These are phyloP conservation scores for Cytospora piceicola DNA, from an alignment of 2,329 filamentous ascomycete genomes.

Conservation along the genomic window DNA sequence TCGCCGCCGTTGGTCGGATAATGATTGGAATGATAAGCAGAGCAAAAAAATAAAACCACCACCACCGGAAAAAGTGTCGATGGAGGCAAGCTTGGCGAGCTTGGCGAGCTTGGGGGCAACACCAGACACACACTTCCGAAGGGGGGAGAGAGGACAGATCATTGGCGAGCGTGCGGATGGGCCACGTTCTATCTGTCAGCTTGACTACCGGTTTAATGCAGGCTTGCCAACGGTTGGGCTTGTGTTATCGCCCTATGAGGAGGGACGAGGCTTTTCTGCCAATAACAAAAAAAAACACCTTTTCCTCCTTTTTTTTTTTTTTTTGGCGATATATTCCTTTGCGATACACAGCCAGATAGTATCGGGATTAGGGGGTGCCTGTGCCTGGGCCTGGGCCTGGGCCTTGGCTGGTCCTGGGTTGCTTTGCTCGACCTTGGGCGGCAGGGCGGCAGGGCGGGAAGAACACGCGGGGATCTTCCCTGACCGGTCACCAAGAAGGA, in stretches of 20 bases:
- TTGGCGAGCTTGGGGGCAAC: no score
- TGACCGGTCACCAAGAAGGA: conserved; percentile 6
- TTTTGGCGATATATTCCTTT: no score
- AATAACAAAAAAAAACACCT: no score
- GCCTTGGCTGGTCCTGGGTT: no score
- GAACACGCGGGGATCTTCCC: neutral
- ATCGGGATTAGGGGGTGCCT: conserved; percentile 6
- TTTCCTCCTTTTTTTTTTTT: no score
- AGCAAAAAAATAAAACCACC: no score
- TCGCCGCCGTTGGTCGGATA: no score
- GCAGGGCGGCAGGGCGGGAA: no score
- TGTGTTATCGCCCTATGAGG: conserved; percentile 18
- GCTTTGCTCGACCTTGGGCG: conserved; percentile 2
- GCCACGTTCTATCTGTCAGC: conserved; percentile 8
- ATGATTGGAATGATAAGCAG: no score
- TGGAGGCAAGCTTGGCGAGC: no score
- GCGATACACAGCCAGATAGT: no score
- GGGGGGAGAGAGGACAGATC: neutral
- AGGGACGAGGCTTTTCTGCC: neutral
- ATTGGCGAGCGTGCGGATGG: conserved; percentile 10
- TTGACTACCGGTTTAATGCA: conserved; percentile 2
- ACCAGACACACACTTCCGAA: neutral
- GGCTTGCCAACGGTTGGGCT: conserved; percentile 1
- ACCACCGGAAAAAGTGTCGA: neutral
- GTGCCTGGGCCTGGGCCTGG: no score